phyloP scores from a whole-genome alignment of 306 rosid genomes.

The Prunus mongolica region DNA sequence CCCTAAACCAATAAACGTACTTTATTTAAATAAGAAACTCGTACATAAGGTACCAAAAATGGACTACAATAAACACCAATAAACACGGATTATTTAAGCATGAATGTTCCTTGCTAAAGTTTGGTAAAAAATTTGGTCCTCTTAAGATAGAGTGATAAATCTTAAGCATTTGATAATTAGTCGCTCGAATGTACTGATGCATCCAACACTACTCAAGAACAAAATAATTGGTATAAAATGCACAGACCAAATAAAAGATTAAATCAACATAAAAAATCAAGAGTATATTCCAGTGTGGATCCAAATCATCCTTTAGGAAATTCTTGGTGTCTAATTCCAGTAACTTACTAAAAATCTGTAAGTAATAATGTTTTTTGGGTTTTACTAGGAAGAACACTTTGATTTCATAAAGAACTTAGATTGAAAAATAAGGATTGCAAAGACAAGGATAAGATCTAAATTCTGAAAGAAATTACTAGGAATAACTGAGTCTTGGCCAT shows the following conservation, averaged over 20 bases:
- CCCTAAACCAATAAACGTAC: too few relatives aligned
- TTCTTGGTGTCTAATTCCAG: background rate
- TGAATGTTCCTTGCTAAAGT: too few relatives aligned
- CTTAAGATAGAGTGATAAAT: too few relatives aligned
- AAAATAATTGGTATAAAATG: background rate
- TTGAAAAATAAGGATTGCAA: background rate
- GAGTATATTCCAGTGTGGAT: too few relatives aligned
- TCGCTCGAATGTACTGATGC: background rate
- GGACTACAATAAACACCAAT: too few relatives aligned
- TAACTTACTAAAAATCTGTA: background rate
- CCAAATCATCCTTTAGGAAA: too few relatives aligned
- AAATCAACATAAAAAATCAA: too few relatives aligned
- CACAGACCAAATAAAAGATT: too few relatives aligned
- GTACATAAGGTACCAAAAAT: too few relatives aligned
- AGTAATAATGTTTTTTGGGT: background rate
- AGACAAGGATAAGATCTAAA: background rate
- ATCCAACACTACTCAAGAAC: background rate
- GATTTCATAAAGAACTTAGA: background rate
- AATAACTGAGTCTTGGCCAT: background rate
- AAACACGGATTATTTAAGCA: too few relatives aligned
- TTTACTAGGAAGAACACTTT: background rate
- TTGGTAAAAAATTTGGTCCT: too few relatives aligned
- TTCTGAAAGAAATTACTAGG: background rate
- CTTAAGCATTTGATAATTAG: background rate
- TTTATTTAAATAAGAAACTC: too few relatives aligned